Percentiles rank a stretch among this genome's conserved stretches.
Evolutionary conservation across 2,329 filamentous ascomycete species (phyloP).

Genomic region (Ophiocordyceps sinensis): DNA sequence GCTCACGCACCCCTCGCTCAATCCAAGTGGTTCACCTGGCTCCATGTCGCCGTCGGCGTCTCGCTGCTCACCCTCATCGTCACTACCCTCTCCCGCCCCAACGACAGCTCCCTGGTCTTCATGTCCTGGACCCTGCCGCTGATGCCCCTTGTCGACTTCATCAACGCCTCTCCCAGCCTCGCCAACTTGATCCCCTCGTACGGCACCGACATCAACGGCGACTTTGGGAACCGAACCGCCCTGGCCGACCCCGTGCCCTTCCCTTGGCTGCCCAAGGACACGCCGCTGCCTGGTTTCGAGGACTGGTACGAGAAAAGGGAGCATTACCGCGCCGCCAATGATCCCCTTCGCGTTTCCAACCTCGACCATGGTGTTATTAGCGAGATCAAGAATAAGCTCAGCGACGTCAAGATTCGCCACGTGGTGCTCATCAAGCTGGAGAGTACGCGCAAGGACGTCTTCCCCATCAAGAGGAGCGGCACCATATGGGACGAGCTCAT

Average conservation of each 20-base stretch:
- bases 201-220: constrained; percentile 12
- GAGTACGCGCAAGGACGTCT: constrained; percentile 28
- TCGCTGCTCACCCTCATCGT: constrained; percentile 12
- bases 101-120: constrained; percentile 17
- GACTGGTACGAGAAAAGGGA: constrained; percentile 12
- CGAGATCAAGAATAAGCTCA: constrained; percentile 11
- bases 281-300: constrained; percentile 9
- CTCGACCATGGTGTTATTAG: constrained; percentile 17
- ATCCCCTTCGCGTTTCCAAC: constrained; percentile 27
- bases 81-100: constrained; percentile 12
- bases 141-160: constrained; percentile 19
- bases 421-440: constrained; percentile 26
- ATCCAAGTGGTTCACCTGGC: constrained; percentile 2
- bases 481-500: constrained; percentile 20
- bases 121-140: constrained; percentile 20
- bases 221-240: constrained; percentile 13
- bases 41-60: constrained; percentile 10
- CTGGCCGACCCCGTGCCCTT: constrained; percentile 8
- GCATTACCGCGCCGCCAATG: constrained; percentile 19
- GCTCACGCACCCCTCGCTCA: neutral
- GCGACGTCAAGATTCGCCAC: constrained; percentile 23
- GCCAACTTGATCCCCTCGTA: constrained; percentile 10
- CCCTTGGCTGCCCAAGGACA: constrained; percentile 10
- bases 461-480: constrained; percentile 25
- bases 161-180: constrained; percentile 14